Evolutionary conservation across 805 yeast genomes (phyloP).

Genomic region (Starmera dryadoides): DNA sequence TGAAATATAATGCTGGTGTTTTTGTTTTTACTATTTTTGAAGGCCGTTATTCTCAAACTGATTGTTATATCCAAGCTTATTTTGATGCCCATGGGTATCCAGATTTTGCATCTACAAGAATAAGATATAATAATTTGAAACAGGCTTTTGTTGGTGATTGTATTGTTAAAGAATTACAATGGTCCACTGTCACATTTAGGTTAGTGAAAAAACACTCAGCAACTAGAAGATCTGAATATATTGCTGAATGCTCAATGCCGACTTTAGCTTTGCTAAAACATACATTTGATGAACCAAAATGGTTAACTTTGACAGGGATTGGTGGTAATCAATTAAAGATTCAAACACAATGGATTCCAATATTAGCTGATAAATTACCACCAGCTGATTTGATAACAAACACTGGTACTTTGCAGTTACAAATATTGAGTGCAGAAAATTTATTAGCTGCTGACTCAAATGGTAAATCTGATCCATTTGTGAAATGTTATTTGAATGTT

Average conservation of each 20-base stretch:
- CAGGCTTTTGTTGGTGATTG: constrained; percentile 61
- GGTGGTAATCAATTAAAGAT: constrained; percentile 46
- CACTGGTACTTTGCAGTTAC: constrained; percentile 62
- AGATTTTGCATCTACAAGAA: constrained; percentile 47
- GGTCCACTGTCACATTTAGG: constrained; percentile 60
- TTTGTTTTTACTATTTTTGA: constrained; percentile 59
- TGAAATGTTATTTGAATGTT: constrained; percentile 61
- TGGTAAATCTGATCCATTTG: constrained; percentile 92
- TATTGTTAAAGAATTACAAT: constrained; percentile 69
- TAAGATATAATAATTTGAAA: constrained; percentile 27
- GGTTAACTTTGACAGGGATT: constrained; percentile 47
- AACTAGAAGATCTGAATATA: constrained; percentile 47
- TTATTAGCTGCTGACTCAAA: constrained; percentile 80
- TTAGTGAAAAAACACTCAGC: constrained; percentile 46
- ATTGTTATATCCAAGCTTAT: constrained; percentile 63
- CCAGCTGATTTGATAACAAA: constrained; percentile 71
- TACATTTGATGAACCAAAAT: constrained; percentile 56
- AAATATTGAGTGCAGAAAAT: constrained; percentile 54
- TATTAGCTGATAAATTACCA: constrained; percentile 53
- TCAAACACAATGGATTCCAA: constrained; percentile 78
- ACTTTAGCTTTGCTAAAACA: constrained; percentile 58
- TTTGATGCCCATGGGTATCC: constrained; percentile 72
- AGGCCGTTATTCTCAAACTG: constrained; percentile 47
- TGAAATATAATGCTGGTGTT: constrained; percentile 65
- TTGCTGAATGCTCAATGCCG: constrained; percentile 60